Evolutionary conservation across 1,284 basidiomycete genomes (phyloP).

Genomic region (Sanghuangporus weigelae): DNA sequence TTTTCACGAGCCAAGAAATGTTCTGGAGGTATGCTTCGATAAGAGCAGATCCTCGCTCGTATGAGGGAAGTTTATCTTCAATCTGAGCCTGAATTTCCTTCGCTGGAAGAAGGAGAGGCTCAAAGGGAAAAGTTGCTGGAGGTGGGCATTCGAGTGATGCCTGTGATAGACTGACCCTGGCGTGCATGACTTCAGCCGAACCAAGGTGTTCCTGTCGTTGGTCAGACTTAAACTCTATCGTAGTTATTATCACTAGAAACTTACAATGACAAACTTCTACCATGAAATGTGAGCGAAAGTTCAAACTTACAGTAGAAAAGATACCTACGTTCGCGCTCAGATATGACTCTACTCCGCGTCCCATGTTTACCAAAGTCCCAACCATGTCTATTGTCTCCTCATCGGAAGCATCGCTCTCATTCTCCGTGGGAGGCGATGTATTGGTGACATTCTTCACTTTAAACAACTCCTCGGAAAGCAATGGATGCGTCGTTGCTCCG

Average conservation of each 20-base stretch:
- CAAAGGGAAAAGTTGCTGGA: not conserved
- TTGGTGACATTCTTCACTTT: slow-evolving; percentile 19
- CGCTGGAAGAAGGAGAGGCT: not conserved
- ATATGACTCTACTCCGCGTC: slow-evolving; percentile 3
- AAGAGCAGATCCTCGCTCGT: slow-evolving; percentile 13
- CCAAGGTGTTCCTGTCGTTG: not conserved
- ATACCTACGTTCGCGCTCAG: slow-evolving; percentile 11
- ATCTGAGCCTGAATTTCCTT: slow-evolving; percentile 3
- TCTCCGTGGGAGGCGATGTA: not conserved
- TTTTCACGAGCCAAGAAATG: slow-evolving; percentile 8
- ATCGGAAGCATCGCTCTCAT: not conserved
- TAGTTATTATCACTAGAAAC: not conserved
- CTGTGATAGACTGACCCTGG: not conserved
- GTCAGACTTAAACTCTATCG: not conserved
- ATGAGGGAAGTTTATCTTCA: slow-evolving; percentile 5
- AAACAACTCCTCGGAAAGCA: slow-evolving; percentile 23
- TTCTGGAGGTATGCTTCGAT: slow-evolving; percentile 15
- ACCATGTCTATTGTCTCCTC: slow-evolving; percentile 1
- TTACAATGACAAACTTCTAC: too few species aligned
- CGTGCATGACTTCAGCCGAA: not conserved
- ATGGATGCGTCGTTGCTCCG: slow-evolving; percentile 20
- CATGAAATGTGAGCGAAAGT: too few species aligned
- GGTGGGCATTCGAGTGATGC: not conserved
- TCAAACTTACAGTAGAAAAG: not conserved
- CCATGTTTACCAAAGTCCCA: slow-evolving; percentile 8